Evolutionary conservation across 768 basidiomycete genomes (phyloP).

Genomic region (Boletus patriciae): DNA sequence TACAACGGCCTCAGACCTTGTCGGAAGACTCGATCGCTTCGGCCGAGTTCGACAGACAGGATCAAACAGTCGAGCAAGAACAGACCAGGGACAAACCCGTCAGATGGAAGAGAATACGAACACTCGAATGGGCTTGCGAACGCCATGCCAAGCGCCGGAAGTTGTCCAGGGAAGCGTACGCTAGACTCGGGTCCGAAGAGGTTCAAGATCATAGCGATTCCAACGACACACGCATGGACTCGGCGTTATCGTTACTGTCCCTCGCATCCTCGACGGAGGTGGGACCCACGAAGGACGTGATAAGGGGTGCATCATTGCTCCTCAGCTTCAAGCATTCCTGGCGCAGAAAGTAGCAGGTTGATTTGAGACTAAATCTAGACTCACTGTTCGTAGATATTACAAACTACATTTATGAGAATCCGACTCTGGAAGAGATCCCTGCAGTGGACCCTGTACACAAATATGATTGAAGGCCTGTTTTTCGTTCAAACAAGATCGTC

Average conservation of each 20-base stretch:
- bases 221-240: conserved; percentile 17
- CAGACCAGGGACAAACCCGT: conserved; percentile 5
- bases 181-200: conserved; percentile 21
- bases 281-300: conserved; percentile 22
- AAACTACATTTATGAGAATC: conserved; percentile 67
- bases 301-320: conserved; percentile 30
- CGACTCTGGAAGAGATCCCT: conserved; percentile 56
- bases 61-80: conserved; percentile 5
- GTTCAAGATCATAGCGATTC: conserved; percentile 6
- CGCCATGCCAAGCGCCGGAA: conserved; percentile 40
- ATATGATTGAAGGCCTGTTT: conserved; percentile 67
- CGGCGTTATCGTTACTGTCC: conserved; percentile 34
- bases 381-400: conserved; percentile 56
- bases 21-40: background rate
- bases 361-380: conserved; percentile 20
- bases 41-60: background rate
- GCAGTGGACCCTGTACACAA: conserved; percentile 75
- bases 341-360: conserved; percentile 22
- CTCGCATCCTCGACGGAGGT: conserved; percentile 18
- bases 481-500: conserved; percentile 59
- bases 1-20: background rate
- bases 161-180: conserved; percentile 18
- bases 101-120: conserved; percentile 28
- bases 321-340: conserved; percentile 32
- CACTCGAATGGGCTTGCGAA: conserved; percentile 49